Conservation (phyloP, 1,139 yeast species). For the Suhomyces chickasaworum region DNA sequence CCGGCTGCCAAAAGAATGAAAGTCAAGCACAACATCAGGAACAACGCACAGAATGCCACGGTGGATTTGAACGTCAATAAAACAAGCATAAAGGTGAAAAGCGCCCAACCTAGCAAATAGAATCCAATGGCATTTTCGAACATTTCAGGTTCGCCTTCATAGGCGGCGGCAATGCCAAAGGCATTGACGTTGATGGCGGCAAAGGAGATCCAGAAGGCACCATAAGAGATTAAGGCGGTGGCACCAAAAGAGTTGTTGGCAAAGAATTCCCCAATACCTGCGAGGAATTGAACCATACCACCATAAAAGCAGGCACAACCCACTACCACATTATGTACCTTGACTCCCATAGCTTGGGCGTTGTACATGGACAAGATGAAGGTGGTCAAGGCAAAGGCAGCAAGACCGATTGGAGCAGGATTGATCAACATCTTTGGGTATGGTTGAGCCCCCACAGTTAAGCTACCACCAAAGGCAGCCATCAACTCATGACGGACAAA, state of each 20-base stretch:
- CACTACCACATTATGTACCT: constrained; percentile 48
- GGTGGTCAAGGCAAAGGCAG: constrained; percentile 54
- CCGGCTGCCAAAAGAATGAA: constrained; percentile 61
- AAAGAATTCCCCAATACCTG: constrained; percentile 67
- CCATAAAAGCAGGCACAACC: constrained; percentile 60
- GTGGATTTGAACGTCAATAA: constrained; percentile 66
- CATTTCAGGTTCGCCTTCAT: constrained; percentile 42
- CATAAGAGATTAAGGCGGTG: constrained; percentile 67
- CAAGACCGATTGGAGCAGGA: constrained; percentile 64
- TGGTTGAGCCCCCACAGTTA: constrained; percentile 43
- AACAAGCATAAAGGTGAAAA: constrained; percentile 61
- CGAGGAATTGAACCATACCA: constrained; percentile 63
- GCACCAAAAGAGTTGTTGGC: constrained; percentile 68
- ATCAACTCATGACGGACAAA: constrained; percentile 49
- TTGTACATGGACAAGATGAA: constrained; percentile 51
- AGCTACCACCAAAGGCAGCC: constrained; percentile 45
- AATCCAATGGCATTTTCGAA: constrained; percentile 58
- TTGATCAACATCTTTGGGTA: constrained; percentile 43
- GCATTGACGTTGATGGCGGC: constrained; percentile 58
- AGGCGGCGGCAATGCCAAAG: constrained; percentile 57
- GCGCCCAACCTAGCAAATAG: constrained; percentile 65
- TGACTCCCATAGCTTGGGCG: constrained; percentile 55
- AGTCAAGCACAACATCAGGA: constrained; percentile 56
- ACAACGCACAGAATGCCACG: constrained; percentile 56
- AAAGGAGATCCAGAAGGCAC: constrained; percentile 74